These are phyloP conservation scores for Metschnikowia hibisci DNA, from an alignment of 805 yeast genomes.

Conservation along the genomic window DNA sequence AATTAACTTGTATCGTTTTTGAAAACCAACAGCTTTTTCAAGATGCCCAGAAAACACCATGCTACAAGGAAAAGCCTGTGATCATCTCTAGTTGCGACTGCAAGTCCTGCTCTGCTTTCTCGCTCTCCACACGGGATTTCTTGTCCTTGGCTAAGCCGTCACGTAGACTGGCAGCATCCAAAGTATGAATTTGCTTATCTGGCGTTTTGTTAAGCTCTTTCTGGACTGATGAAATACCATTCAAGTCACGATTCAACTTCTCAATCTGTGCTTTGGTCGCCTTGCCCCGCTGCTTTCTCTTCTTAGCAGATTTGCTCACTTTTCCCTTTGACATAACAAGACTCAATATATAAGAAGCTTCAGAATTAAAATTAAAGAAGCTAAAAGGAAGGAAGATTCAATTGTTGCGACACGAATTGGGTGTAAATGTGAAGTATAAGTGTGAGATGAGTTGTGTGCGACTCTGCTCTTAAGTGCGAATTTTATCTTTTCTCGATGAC, in stretches of 20 bases:
- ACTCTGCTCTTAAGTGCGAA: conserved; percentile 1
- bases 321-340: not conserved
- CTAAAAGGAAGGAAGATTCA: not conserved
- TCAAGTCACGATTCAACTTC: conserved; percentile 29
- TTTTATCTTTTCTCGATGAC: conserved; percentile 4
- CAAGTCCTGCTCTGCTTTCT: conserved; percentile 38
- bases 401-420: not conserved
- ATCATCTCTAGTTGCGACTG: conserved; percentile 46
- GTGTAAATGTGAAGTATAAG: not conserved
- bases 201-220: conserved; percentile 11
- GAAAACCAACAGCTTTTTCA: too few species aligned
- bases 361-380: too few species aligned
- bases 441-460: not conserved
- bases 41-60: not conserved
- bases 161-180: conserved; percentile 33
- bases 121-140: conserved; percentile 24
- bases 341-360: too few species aligned
- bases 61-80: conserved; percentile 24
- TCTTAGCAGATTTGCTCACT: conserved; percentile 10
- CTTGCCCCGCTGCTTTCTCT: conserved; percentile 22
- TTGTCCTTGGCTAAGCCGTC: conserved; percentile 40
- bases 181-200: conserved; percentile 23
- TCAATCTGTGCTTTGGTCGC: conserved; percentile 31
- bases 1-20: too few species aligned
- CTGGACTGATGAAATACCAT: conserved; percentile 20